These are phyloP conservation scores for Tolypocladium capitatum DNA, from an alignment of 2,329 filamentous ascomycete genomes.

Conservation along the genomic window DNA sequence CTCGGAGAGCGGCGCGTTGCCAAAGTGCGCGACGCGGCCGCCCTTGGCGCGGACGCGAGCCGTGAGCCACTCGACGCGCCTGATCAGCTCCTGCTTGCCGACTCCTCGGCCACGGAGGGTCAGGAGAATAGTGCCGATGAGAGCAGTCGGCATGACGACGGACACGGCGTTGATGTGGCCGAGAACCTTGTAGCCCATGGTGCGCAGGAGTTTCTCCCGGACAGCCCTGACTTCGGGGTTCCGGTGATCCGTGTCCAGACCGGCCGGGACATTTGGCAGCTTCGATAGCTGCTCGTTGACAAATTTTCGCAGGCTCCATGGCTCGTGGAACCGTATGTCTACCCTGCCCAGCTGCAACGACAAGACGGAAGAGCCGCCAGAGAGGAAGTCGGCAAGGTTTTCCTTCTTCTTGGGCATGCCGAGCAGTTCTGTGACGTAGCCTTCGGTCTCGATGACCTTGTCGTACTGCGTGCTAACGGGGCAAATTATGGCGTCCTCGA, in stretches of 20 bases:
- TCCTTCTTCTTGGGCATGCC: conserved; percentile 94
- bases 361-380: conserved; percentile 69
- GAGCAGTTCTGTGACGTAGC: conserved; percentile 86
- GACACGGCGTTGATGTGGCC: conserved; percentile 92
- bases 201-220: conserved; percentile 64
- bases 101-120: conserved; percentile 87
- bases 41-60: conserved; percentile 72
- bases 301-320: conserved; percentile 80
- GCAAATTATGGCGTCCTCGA: conserved; percentile 84
- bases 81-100: conserved; percentile 70
- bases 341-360: conserved; percentile 82
- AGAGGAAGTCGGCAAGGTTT: conserved; percentile 81
- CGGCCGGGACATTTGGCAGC: conserved; percentile 28
- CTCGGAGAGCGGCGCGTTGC: conserved; percentile 60
- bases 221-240: conserved; percentile 37
- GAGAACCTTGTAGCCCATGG: conserved; percentile 81
- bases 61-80: conserved; percentile 83
- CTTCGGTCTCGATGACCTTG: conserved; percentile 96
- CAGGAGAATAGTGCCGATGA: conserved; percentile 86
- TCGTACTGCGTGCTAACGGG: conserved; percentile 97
- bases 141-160: conserved; percentile 93
- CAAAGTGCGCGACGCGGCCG: conserved; percentile 87
- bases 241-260: conserved; percentile 30
- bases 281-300: conserved; percentile 60
- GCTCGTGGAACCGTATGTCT: conserved; percentile 90